Evolutionary conservation across 2,329 filamentous ascomycete species (phyloP), one percentile per base, ranked within the genome.

Genomic region (Diaporthe amygdali): DNA sequence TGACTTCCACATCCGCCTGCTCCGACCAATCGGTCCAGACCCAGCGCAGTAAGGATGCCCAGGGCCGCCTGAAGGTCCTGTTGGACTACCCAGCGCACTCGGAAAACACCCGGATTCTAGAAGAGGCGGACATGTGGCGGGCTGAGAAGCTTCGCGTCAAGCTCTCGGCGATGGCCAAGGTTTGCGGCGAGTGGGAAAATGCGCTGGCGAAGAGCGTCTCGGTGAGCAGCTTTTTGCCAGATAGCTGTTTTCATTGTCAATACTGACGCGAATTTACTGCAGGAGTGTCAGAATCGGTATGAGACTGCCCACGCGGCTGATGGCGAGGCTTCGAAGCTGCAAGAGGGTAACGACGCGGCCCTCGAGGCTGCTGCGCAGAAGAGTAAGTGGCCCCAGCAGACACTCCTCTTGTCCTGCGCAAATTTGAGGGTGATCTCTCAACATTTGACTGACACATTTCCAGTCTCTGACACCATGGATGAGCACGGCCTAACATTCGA

Each of bases 11-110:
- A 2, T n/a, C 68, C 9, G 59, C 68, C 34, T 47, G 37, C 47
- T 34, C 68, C 12, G 47, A 25, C 3, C 68, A 68, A n/a, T 61
- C 51, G 12, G 49, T 63, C 63, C 39, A 51, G 52, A 61, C 44
- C 37, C 66, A 68, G n/a, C 34, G 47, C 27, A 68, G 51, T 27
- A 63, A 47, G n/a, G 41, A 47, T 10, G 39, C n/a, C 12, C 20
- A 27, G n/a, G 30, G 39, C 6, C 25, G 46, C 32, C 46, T 54
- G 39, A 27, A 34, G 7, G 46, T 68, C 17, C 32, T 55, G 30
- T 5, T 46, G 5, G 37, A 51, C 14, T 52, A 39, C 47, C 64
- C 69, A 3, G 34, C 46, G 2, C 20, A 52, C 34, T 25, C 46
- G 9, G 14, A 25, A 9, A 14, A 54, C n/a, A 46, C 66, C 9